Conservation (phyloP, 1,284 basidiomycete genomes). For the Porogramme epimiltina region DNA sequence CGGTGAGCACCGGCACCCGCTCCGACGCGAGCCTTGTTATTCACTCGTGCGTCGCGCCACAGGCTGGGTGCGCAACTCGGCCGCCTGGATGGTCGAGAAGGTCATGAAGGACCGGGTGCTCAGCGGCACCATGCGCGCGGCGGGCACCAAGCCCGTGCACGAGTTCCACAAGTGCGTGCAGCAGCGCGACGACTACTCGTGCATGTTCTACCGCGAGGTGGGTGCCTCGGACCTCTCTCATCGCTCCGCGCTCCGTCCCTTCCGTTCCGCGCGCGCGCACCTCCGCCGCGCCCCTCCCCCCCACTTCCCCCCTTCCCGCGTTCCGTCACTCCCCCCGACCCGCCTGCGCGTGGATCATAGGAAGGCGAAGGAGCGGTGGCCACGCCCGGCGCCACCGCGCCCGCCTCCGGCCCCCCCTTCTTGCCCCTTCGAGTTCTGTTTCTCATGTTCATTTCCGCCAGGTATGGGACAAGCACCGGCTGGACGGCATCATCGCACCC, state of each 20-base stretch:
- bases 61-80: constrained; percentile 55
- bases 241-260: background rate
- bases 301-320: background rate
- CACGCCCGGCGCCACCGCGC: too few relatives aligned
- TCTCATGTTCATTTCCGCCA: constrained; percentile 26
- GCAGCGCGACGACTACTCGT: constrained; percentile 53
- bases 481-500: constrained; percentile 81
- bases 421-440: background rate
- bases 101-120: constrained; percentile 62
- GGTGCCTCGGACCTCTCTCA: constrained; percentile 13
- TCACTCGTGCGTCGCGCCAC: background rate
- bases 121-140: constrained; percentile 44
- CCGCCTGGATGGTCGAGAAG: constrained; percentile 48
- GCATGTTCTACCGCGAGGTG: constrained; percentile 61
- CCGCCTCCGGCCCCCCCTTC: background rate
- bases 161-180: constrained; percentile 55
- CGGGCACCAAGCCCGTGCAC: constrained; percentile 52
- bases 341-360: background rate
- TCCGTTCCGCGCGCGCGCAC: too few relatives aligned
- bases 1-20: constrained; percentile 42
- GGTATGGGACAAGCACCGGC: constrained; percentile 70
- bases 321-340: background rate
- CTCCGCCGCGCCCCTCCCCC: background rate
- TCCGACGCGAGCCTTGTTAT: constrained; percentile 52
- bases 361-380: too few relatives aligned